Conservation (phyloP, 768 basidiomycete species). For the Coprinopsis marcescibilis region DNA sequence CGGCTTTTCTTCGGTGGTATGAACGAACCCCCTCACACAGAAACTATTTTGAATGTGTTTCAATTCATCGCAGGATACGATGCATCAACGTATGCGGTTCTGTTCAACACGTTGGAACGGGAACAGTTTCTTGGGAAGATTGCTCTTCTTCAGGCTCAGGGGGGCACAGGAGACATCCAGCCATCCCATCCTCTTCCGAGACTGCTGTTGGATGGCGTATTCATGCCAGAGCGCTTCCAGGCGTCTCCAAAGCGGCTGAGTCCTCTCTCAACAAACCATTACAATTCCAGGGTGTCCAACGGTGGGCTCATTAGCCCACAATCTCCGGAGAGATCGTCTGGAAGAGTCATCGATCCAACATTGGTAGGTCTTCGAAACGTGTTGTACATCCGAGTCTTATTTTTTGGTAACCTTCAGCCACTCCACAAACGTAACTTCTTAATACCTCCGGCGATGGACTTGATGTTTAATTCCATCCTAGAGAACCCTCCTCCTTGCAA, state of each 20-base stretch:
- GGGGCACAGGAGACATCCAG: constrained; percentile 29
- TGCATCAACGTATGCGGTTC: constrained; percentile 49
- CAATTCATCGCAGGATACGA: constrained; percentile 41
- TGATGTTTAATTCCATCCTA: constrained; percentile 22
- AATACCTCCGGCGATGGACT: background rate
- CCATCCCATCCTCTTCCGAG: constrained; percentile 46
- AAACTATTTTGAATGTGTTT: constrained; percentile 5
- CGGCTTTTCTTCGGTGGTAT: constrained; percentile 68
- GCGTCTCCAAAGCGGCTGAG: constrained; percentile 35
- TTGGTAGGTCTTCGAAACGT: constrained; percentile 36
- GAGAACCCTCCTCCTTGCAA: constrained; percentile 84
- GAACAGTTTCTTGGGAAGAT: constrained; percentile 65
- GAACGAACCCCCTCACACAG: background rate
- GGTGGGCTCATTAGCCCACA: constrained; percentile 65
- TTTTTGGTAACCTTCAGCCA: constrained; percentile 38
- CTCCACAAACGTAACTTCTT: constrained; percentile 61
- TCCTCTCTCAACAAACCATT: constrained; percentile 35
- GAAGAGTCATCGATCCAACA: constrained; percentile 53
- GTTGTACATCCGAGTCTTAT: constrained; percentile 2
- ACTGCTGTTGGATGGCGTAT: constrained; percentile 47
- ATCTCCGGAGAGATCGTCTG: constrained; percentile 45
- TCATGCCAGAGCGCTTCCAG: constrained; percentile 35
- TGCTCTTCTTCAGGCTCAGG: constrained; percentile 47
- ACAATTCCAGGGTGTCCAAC: constrained; percentile 35
- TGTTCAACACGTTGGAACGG: constrained; percentile 49